A percentile compares a stretch with the other conserved stretches of the same genome.
These are phyloP conservation scores for Fusarium zealandicum DNA, from an alignment of 2,329 filamentous ascomycete genomes.

Conservation along the genomic window DNA sequence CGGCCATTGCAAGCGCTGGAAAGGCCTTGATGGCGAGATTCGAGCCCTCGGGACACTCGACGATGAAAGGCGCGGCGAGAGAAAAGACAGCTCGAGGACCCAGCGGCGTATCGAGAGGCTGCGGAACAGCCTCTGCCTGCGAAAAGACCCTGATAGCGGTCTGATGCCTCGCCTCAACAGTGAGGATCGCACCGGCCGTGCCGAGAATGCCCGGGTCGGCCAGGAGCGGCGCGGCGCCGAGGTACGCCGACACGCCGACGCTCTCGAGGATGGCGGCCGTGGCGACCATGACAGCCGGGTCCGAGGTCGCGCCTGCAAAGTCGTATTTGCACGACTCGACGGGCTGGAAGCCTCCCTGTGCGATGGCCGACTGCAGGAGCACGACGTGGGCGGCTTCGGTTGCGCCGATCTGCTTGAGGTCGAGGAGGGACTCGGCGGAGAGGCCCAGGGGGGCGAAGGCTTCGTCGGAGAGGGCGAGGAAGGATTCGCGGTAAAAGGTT, in stretches of 20 bases:
- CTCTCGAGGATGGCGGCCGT: slow-evolving; percentile 75
- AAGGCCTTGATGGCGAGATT: slow-evolving; percentile 66
- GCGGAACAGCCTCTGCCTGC: slow-evolving; percentile 65
- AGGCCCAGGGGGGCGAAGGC: slow-evolving; percentile 66
- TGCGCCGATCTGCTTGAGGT: slow-evolving; percentile 67
- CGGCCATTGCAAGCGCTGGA: slow-evolving; percentile 62
- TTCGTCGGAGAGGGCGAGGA: slow-evolving; percentile 68
- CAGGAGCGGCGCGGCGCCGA: slow-evolving; percentile 73
- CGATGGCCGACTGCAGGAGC: slow-evolving; percentile 52
- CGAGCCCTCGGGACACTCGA: slow-evolving; percentile 71
- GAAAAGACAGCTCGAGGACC: slow-evolving; percentile 75
- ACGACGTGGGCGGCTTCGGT: slow-evolving; percentile 63
- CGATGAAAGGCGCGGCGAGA: slow-evolving; percentile 76
- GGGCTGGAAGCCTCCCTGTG: slow-evolving; percentile 67
- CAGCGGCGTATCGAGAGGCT: slow-evolving; percentile 74
- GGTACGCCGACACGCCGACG: slow-evolving; percentile 76
- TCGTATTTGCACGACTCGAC: slow-evolving; percentile 76
- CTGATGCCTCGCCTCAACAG: slow-evolving; percentile 77
- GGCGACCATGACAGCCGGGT: slow-evolving; percentile 71
- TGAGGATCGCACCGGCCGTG: slow-evolving; percentile 74
- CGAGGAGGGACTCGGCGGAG: slow-evolving; percentile 43
- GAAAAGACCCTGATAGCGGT: slow-evolving; percentile 71
- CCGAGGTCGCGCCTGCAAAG: slow-evolving; percentile 75
- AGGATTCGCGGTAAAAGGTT: slow-evolving; percentile 75
- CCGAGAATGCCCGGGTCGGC: slow-evolving; percentile 65